Conservation (phyloP, 768 basidiomycete species). For the Suillus subaureus region DNA sequence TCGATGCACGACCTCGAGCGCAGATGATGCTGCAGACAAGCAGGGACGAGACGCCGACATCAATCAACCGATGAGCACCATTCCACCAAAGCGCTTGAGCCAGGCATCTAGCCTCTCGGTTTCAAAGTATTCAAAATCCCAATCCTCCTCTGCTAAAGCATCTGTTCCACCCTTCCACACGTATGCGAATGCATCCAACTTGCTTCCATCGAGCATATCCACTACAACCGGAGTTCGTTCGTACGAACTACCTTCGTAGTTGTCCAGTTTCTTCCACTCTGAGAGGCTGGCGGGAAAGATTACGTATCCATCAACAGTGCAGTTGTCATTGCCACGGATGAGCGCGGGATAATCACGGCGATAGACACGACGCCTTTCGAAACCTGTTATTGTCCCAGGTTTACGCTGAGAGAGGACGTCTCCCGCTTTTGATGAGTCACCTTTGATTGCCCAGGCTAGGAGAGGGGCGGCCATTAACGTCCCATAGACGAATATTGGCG, state of each 20-base stretch:
- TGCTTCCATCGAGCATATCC: neutral
- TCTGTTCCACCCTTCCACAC: neutral
- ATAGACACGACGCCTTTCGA: neutral
- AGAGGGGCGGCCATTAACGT: neutral
- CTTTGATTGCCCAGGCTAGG: neutral
- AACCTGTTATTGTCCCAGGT: neutral
- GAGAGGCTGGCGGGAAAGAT: neutral
- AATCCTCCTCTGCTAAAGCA: neutral
- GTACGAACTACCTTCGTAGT: neutral
- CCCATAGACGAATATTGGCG: neutral
- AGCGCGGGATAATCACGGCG: neutral
- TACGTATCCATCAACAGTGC: neutral
- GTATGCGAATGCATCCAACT: neutral
- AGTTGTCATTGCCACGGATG: neutral
- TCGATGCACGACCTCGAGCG: too few species aligned
- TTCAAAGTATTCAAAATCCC: neutral
- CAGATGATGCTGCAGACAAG: neutral
- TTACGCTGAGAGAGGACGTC: slow-evolving; percentile 1
- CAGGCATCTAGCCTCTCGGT: neutral
- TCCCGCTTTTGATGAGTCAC: neutral
- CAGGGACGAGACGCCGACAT: neutral
- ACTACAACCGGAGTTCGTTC: neutral
- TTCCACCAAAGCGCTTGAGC: slow-evolving; percentile 1
- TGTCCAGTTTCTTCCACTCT: neutral
- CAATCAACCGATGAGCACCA: neutral